Conservation (phyloP, 768 basidiomycete genomes). For the Boletus tylopilopsis region DNA sequence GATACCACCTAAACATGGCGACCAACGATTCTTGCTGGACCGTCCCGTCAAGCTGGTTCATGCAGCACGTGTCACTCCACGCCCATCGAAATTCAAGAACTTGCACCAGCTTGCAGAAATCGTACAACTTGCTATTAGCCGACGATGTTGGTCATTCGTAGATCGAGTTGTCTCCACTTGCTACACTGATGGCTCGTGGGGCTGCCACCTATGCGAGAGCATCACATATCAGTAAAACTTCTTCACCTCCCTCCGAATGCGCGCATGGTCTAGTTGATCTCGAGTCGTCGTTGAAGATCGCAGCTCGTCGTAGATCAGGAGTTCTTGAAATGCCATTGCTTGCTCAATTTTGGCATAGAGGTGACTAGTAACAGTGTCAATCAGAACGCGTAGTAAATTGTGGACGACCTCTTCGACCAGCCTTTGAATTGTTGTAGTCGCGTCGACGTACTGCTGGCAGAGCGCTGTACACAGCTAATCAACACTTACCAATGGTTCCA, state of each 20-base stretch:
- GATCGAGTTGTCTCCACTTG: background rate
- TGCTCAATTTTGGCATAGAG: background rate
- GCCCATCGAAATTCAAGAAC: background rate
- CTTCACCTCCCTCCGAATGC: background rate
- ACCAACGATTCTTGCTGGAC: conserved; percentile 5
- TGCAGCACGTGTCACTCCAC: conserved; percentile 2
- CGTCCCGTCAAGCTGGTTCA: background rate
- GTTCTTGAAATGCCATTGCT: background rate
- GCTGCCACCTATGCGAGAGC: conserved; percentile 4
- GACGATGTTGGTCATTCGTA: background rate
- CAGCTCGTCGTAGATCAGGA: background rate
- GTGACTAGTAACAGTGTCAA: background rate
- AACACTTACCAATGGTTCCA: background rate
- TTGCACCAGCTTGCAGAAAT: background rate
- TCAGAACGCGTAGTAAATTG: background rate
- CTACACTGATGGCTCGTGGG: background rate
- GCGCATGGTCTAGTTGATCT: background rate
- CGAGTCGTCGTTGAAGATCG: background rate
- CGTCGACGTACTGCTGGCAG: background rate
- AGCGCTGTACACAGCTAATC: background rate
- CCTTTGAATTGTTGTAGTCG: background rate
- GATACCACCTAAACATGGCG: conserved; percentile 17
- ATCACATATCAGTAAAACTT: conserved; percentile 1
- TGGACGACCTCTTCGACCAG: background rate
- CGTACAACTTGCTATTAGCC: background rate